A percentile compares a stretch with the other conserved stretches of the same genome.
Conservation (phyloP, 805 yeast species). For the Yarrowia sp. region DNA sequence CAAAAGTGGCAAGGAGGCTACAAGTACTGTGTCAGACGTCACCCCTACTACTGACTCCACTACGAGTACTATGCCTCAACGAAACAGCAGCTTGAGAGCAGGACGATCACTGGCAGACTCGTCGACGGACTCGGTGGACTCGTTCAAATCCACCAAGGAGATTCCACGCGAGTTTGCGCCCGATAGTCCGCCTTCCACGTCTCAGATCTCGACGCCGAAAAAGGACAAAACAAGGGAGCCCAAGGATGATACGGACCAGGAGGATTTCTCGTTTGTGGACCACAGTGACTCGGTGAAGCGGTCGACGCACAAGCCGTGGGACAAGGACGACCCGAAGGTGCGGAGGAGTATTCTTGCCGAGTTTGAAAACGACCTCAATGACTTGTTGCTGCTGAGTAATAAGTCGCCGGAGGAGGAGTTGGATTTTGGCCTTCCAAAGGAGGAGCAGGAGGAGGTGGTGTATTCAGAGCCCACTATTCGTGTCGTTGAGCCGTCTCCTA, state of each 20-base stretch:
- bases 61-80: no score
- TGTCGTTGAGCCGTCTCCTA: no score
- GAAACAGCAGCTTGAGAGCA: neutral
- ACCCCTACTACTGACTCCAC: no score
- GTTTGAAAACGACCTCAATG: constrained; percentile 15
- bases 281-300: constrained; percentile 5
- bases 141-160: constrained; percentile 14
- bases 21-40: no score
- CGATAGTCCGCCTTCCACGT: neutral
- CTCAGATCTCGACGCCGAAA: neutral
- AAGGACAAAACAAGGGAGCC: neutral
- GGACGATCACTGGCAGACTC: neutral
- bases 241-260: constrained; percentile 10
- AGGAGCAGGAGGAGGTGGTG: no score
- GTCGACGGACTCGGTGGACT: constrained; percentile 15
- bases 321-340: neutral
- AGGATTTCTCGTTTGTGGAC: constrained; percentile 21
- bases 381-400: neutral
- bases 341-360: constrained; percentile 7
- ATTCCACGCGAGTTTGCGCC: constrained; percentile 23
- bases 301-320: neutral
- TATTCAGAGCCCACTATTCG: no score
- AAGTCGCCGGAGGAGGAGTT: neutral
- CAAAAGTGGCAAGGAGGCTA: neutral
- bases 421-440: no score